A percentile compares a stretch with the other conserved stretches of the same genome.
phyloP scores from a whole-genome alignment of 1,139 yeast species.

The Geotrichum reessii region DNA sequence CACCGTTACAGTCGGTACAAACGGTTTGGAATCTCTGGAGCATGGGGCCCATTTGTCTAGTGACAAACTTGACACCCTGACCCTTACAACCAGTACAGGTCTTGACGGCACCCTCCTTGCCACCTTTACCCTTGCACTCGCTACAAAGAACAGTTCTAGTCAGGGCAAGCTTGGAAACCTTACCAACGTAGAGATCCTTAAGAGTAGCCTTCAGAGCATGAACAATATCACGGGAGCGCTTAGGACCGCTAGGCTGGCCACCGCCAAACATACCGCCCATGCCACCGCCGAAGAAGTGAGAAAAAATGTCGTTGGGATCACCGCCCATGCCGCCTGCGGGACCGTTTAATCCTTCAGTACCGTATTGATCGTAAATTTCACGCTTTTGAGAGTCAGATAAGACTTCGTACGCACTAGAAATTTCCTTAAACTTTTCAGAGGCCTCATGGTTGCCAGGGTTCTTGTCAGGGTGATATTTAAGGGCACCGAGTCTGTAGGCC shows the following conservation, averaged over 20 bases:
- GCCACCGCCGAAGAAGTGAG: slow-evolving; percentile 70
- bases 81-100: slow-evolving; percentile 85
- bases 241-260: slow-evolving; percentile 78
- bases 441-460: slow-evolving; percentile 76
- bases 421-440: slow-evolving; percentile 91
- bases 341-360: slow-evolving; percentile 81
- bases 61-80: slow-evolving; percentile 83
- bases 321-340: slow-evolving; percentile 75
- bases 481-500: slow-evolving; percentile 89
- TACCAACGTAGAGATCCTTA: slow-evolving; percentile 67
- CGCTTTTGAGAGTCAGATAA: slow-evolving; percentile 85
- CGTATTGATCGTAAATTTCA: slow-evolving; percentile 80
- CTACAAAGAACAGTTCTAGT: slow-evolving; percentile 88
- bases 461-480: slow-evolving; percentile 84
- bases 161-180: slow-evolving; percentile 86
- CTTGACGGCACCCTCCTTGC: slow-evolving; percentile 86
- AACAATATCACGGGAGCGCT: slow-evolving; percentile 67
- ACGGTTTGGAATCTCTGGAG: slow-evolving; percentile 94
- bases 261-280: slow-evolving; percentile 44
- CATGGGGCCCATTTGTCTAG: slow-evolving; percentile 99
- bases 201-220: slow-evolving; percentile 81
- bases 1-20: slow-evolving; percentile 89
- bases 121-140: slow-evolving; percentile 91
- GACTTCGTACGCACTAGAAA: slow-evolving; percentile 77
- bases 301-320: slow-evolving; percentile 79